Evolutionary conservation across 177 flowering plant species (phyloP).

Genomic region (Telopea speciosissima): DNA sequence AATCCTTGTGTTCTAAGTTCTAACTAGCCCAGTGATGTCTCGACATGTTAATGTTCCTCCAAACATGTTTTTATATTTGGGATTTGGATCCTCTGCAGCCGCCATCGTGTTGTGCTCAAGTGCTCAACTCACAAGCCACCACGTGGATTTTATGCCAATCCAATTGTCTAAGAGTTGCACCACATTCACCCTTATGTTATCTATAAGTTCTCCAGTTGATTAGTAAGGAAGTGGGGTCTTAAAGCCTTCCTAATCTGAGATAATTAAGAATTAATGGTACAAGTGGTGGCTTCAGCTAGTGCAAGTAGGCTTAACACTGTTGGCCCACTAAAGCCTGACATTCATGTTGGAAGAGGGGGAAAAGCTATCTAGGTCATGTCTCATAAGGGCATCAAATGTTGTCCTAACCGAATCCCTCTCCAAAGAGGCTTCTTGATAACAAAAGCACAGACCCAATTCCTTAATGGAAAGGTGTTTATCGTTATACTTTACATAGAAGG

Average conservation of each 20-base stretch:
- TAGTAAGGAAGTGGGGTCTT: constrained; percentile 12
- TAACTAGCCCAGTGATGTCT: too few relatives aligned
- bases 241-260: constrained; percentile 2
- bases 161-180: not conserved
- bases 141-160: too few relatives aligned
- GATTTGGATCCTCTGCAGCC: too few relatives aligned
- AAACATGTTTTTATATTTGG: too few relatives aligned
- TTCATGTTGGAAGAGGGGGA: constrained; percentile 14
- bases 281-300: constrained; percentile 5
- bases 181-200: not conserved
- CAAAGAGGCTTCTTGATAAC: constrained; percentile 56
- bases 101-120: too few relatives aligned
- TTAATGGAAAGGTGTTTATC: constrained; percentile 50
- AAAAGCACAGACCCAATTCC: constrained; percentile 45
- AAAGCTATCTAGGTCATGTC: constrained; percentile 35
- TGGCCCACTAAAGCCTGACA: constrained; percentile 19
- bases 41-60: too few relatives aligned
- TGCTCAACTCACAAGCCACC: too few relatives aligned
- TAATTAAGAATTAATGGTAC: not conserved
- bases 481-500: constrained; percentile 44
- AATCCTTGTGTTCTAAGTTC: not conserved
- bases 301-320: constrained; percentile 13
- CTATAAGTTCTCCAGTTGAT: not conserved
- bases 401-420: constrained; percentile 38
- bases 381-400: constrained; percentile 27